These are phyloP conservation scores for Boletus rex-veris DNA, from an alignment of 768 basidiomycete species.

Conservation along the genomic window DNA sequence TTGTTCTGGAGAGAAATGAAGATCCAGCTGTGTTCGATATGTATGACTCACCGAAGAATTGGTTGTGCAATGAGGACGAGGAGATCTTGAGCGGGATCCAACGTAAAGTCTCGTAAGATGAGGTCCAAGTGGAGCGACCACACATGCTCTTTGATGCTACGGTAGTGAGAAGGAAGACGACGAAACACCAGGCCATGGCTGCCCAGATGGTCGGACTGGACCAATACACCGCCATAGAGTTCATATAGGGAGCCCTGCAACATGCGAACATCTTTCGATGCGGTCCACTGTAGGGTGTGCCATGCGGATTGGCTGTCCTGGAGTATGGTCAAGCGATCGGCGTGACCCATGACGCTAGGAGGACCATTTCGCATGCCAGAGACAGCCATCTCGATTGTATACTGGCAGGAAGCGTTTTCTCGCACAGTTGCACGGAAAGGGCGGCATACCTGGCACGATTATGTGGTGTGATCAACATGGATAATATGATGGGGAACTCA, in stretches of 20 bases:
- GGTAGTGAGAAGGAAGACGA: conserved; percentile 47
- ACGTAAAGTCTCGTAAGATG: conserved; percentile 51
- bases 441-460: conserved; percentile 32
- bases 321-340: conserved; percentile 39
- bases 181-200: conserved; percentile 38
- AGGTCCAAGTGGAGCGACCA: conserved; percentile 43
- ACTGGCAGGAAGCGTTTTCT: conserved; percentile 35
- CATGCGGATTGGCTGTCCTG: conserved; percentile 38
- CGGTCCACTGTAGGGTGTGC: conserved; percentile 37
- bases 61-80: conserved; percentile 48
- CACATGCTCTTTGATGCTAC: conserved; percentile 42
- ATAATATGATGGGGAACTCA: conserved; percentile 4
- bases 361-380: conserved; percentile 42
- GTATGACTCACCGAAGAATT: conserved; percentile 29
- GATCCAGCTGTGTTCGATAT: neutral
- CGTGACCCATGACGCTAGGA: conserved; percentile 22
- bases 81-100: conserved; percentile 68
- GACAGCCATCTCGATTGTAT: conserved; percentile 43
- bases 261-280: conserved; percentile 37
- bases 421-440: conserved; percentile 28
- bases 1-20: conserved; percentile 13
- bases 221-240: conserved; percentile 56
- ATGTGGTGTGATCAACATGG: neutral
- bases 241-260: conserved; percentile 49
- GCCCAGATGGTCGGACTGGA: conserved; percentile 31